Percentiles rank a stretch among this genome's conserved stretches.
Evolutionary conservation across 345 rosid genomes (phyloP).

Genomic region (Eucalyptus regnans): DNA sequence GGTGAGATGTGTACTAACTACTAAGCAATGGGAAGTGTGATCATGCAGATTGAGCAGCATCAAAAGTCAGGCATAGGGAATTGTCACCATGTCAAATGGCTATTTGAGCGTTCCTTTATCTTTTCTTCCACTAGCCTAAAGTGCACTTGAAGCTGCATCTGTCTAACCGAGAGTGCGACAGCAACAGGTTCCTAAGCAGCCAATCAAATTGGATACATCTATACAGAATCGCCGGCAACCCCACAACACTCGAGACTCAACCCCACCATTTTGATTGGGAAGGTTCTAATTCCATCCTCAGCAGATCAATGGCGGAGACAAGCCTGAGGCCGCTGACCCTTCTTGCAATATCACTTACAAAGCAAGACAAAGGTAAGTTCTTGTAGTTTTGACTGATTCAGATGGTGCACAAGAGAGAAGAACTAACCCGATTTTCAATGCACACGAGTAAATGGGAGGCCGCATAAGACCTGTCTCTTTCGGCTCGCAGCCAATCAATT

Average conservation of each 20-base stretch:
- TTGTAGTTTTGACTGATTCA: background rate
- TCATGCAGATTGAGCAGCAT: background rate
- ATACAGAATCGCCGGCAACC: background rate
- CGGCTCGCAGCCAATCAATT: slow-evolving; percentile 8
- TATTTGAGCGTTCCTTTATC: background rate
- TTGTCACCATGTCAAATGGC: background rate
- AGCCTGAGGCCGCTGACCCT: background rate
- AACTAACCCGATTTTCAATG: background rate
- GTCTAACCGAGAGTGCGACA: background rate
- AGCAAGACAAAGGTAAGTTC: background rate
- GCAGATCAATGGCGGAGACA: background rate
- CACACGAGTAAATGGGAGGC: background rate
- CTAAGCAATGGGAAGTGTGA: background rate
- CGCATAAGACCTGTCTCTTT: background rate
- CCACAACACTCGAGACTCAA: background rate
- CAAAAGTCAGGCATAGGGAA: background rate
- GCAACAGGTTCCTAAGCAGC: background rate
- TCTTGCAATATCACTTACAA: background rate
- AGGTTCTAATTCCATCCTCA: background rate
- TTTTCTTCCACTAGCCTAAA: background rate
- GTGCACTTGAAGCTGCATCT: background rate
- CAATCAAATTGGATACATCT: background rate
- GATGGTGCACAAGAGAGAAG: background rate
- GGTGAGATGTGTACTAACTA: background rate
- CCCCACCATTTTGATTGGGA: background rate